phyloP scores from a whole-genome alignment of 441 rosid species.

The Adansonia madagascariensis region DNA sequence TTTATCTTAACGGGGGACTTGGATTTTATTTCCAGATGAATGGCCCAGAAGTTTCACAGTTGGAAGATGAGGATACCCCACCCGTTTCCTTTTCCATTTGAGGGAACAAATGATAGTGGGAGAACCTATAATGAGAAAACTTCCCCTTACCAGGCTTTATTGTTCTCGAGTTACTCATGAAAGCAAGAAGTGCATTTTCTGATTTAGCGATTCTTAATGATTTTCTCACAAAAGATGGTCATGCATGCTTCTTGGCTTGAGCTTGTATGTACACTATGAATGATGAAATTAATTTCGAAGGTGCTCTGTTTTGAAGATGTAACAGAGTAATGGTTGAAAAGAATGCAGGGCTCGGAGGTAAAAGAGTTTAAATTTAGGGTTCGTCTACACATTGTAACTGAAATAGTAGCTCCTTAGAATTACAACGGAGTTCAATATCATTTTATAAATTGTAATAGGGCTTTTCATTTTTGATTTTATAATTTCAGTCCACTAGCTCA shows the following conservation, averaged over 20 bases:
- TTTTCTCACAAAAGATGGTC: constrained; percentile 23
- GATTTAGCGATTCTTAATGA: not conserved
- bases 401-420: constrained; percentile 36
- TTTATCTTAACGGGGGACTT: constrained; percentile 20
- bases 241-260: constrained; percentile 26
- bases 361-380: constrained; percentile 26
- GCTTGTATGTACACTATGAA: constrained; percentile 46
- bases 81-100: constrained; percentile 25
- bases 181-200: constrained; percentile 14
- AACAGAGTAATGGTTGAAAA: constrained; percentile 21
- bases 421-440: constrained; percentile 35
- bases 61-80: constrained; percentile 38
- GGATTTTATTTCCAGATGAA: constrained; percentile 31
- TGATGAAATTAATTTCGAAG: constrained; percentile 16
- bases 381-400: constrained; percentile 40
- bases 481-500: constrained; percentile 22
- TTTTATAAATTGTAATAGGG: constrained; percentile 36
- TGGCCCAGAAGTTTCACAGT: constrained; percentile 30
- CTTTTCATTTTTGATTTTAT: constrained; percentile 28
- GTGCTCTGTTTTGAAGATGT: constrained; percentile 32
- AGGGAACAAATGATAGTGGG: constrained; percentile 32
- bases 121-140: constrained; percentile 30
- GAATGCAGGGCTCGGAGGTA: constrained; percentile 29
- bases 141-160: constrained; percentile 15
- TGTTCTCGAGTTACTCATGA: constrained; percentile 23